Evolutionary conservation across 1,284 basidiomycete genomes (phyloP).

Genomic region (Heterobasidion annosum): DNA sequence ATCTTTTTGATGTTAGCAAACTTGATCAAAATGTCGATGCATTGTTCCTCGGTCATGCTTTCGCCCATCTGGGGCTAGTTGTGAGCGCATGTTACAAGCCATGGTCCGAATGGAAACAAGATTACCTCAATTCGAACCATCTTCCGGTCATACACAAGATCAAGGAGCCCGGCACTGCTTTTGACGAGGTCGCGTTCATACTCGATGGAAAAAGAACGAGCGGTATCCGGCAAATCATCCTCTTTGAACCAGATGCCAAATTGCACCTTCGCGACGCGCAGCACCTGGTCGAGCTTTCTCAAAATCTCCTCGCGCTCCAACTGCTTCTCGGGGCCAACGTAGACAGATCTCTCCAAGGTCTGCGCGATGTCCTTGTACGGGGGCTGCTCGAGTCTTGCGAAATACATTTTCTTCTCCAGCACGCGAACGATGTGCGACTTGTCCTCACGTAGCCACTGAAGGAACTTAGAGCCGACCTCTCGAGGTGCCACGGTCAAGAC

Average conservation of each 20-base stretch:
- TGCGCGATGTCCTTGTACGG: not conserved
- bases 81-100: not conserved
- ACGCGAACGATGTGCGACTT: not conserved
- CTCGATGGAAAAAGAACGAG: constrained; percentile 53
- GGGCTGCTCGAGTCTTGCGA: not conserved
- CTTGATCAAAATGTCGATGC: constrained; percentile 34
- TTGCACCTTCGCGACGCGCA: constrained; percentile 46
- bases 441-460: constrained; percentile 7
- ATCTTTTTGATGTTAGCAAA: constrained; percentile 46
- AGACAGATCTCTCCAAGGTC: constrained; percentile 9
- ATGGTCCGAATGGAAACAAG: not conserved
- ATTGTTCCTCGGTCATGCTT: constrained; percentile 31
- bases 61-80: constrained; percentile 25
- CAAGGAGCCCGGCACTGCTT: constrained; percentile 37
- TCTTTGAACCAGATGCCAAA: constrained; percentile 40
- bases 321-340: constrained; percentile 9
- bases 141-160: constrained; percentile 51
- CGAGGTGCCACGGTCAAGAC: constrained; percentile 8
- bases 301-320: constrained; percentile 20
- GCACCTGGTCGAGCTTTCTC: constrained; percentile 25
- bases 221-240: constrained; percentile 12
- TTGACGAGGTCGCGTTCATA: constrained; percentile 25
- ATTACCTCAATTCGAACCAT: constrained; percentile 43
- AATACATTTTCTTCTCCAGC: not conserved
- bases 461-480: constrained; percentile 2